phyloP scores from a whole-genome alignment of 1,284 basidiomycete genomes.

The Cerioporus squamosus region DNA sequence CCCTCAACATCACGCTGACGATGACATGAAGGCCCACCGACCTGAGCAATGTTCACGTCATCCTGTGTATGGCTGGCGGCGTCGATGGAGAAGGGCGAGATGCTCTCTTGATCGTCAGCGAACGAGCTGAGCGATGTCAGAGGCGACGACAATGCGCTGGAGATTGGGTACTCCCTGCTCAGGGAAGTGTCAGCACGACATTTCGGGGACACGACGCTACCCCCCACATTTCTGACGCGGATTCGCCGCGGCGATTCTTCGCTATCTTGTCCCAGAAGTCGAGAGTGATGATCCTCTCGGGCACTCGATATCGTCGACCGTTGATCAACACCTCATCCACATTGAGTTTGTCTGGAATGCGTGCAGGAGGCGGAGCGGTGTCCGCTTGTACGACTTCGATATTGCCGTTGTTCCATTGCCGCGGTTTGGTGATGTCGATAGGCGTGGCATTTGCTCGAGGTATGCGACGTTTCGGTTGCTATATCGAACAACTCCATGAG shows the following conservation, averaged over 20 bases:
- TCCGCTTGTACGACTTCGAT: slow-evolving; percentile 84
- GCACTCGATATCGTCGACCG: slow-evolving; percentile 89
- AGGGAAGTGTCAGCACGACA: neutral
- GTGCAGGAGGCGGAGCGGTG: slow-evolving; percentile 39
- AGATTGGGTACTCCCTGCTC: slow-evolving; percentile 35
- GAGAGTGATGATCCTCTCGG: slow-evolving; percentile 88
- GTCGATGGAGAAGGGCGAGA: slow-evolving; percentile 23
- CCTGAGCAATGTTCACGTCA: slow-evolving; percentile 46
- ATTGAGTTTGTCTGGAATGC: slow-evolving; percentile 47
- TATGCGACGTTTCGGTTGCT: slow-evolving; percentile 79
- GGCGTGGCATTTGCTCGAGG: slow-evolving; percentile 70
- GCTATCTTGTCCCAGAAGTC: slow-evolving; percentile 95
- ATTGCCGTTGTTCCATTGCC: slow-evolving; percentile 89
- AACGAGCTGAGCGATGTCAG: slow-evolving; percentile 77
- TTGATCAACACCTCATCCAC: slow-evolving; percentile 82
- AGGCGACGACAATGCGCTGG: slow-evolving; percentile 66
- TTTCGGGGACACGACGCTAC: neutral
- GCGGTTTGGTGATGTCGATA: slow-evolving; percentile 72
- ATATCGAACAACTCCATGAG: neutral
- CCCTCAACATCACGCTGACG: too few relatives aligned
- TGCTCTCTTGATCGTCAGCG: slow-evolving; percentile 57
- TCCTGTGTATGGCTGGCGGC: slow-evolving; percentile 38
- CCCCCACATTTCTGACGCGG: slow-evolving; percentile 47
- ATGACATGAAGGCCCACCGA: neutral
- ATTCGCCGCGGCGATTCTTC: slow-evolving; percentile 41